Conservation (phyloP, 1,284 basidiomycete species). For the Neolentinus lepideus region DNA sequence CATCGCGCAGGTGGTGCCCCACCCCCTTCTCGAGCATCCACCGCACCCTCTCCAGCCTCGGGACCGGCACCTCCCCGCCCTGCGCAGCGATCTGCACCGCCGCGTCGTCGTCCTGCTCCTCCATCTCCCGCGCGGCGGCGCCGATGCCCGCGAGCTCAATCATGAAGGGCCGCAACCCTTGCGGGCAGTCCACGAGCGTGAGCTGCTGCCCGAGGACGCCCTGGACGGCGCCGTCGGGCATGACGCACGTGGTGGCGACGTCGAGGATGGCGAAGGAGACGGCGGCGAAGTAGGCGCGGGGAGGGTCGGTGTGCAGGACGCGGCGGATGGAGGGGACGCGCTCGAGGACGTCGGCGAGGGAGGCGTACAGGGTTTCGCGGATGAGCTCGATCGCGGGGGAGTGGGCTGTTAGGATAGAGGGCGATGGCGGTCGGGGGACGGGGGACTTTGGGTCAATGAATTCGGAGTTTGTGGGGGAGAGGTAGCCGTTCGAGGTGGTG, state of each 20-base stretch:
- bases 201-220: conserved; percentile 50
- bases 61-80: conserved; percentile 35
- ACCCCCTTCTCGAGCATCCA: conserved; percentile 54
- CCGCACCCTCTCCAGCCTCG: conserved; percentile 56
- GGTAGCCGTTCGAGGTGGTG: conserved; percentile 16
- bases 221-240: conserved; percentile 40
- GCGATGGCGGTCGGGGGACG: conserved; percentile 14
- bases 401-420: conserved; percentile 41
- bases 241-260: conserved; percentile 44
- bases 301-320: conserved; percentile 52
- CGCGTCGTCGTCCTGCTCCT: conserved; percentile 46
- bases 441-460: conserved; percentile 8
- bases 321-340: conserved; percentile 40
- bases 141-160: conserved; percentile 56
- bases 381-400: conserved; percentile 67
- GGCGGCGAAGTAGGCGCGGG: conserved; percentile 69
- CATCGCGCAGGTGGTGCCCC: conserved; percentile 27
- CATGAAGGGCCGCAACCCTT: conserved; percentile 59
- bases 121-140: conserved; percentile 40
- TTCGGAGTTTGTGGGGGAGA: conserved; percentile 7
- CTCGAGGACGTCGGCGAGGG: conserved; percentile 61
- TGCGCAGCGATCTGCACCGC: conserved; percentile 42
- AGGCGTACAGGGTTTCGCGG: conserved; percentile 76
- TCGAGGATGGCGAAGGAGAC: conserved; percentile 69
- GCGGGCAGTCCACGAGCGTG: conserved; percentile 49